phyloP scores from a whole-genome alignment of 345 rosid species.

The Euphorbia tirucalli region DNA sequence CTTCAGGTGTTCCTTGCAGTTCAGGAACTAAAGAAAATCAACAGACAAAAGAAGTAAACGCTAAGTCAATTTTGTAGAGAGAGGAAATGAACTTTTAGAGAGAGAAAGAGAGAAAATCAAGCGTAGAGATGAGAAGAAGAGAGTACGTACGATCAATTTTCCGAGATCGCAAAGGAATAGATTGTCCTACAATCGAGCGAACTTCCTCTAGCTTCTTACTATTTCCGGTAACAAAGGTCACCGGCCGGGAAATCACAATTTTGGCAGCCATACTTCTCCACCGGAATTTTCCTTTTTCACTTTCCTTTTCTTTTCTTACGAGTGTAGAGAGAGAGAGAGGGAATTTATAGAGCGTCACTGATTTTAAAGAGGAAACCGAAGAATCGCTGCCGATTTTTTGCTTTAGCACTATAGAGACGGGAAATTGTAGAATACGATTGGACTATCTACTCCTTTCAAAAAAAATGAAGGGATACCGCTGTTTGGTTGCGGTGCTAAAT shows the following conservation, averaged over 20 bases:
- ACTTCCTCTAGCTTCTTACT: conserved; percentile 97
- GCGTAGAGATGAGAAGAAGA: too few relatives aligned
- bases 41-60: neutral
- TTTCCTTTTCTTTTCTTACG: neutral
- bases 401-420: neutral
- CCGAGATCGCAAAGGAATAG: conserved; percentile 80
- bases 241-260: conserved; percentile 55
- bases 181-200: conserved; percentile 70
- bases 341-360: neutral
- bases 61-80: neutral
- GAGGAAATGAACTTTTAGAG: neutral
- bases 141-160: conserved; percentile 68
- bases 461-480: neutral
- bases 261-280: conserved; percentile 42
- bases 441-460: too few relatives aligned
- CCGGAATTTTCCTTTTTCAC: conserved; percentile 36
- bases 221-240: conserved; percentile 92
- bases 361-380: neutral
- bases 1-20: conserved; percentile 91
- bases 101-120: conserved; percentile 5
- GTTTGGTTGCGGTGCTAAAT: conserved; percentile 6
- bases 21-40: conserved; percentile 61
- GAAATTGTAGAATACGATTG: neutral
- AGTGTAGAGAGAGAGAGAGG: neutral
- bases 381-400: neutral